Base-by-base conservation (phyloP, 208 protist species). In the Acanthamoeba royreba region DNA sequence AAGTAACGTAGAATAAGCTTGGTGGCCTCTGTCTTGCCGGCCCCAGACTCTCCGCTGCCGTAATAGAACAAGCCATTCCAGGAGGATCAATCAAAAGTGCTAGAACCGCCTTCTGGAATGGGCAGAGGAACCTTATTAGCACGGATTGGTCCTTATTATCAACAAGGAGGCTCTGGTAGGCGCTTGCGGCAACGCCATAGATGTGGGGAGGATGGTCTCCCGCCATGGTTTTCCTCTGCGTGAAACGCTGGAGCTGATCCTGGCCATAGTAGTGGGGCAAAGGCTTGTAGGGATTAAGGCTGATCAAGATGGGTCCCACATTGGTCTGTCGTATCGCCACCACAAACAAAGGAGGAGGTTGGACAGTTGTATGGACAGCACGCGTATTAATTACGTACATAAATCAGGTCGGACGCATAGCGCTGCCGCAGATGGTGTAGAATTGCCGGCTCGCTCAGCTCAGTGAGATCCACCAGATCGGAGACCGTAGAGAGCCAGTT, bases 391-490 rank as follows among this genome's bases (percentile, higher is more conserved):
- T n/a, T n/a, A 46, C 77, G 77, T 55, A 38, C 77, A 38, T 87
- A 87, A 22, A 87, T 87, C 5, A 87, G 28, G 66, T 93, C 88
- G 13, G 33, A 17, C 15, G 3, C 7, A 55, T 89, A 81, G 55
- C 85, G 66, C 25, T 93, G 69, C 28, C 96, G 95, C 9, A 98
- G 96, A 63, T 97, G 97, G 35, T 98, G 95, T 38, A 96, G 95
- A 49, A 98, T 98, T 90, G 91, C 95, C 52, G 96, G 95, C 22
- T 98, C 97, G 45, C 83, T 98, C 19, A 98, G 93, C 52, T 97
- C 95, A 13, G 96, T 93, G 3, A 98, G 95, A 4, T 98, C 72
- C 5, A 98, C 97, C 58, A 98, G 94, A 92, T 98, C 98, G 46
- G 98, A 96, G 4, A 98, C 92, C 1, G 53, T 17, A 3, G 53